Evolutionary conservation across 2,329 filamentous ascomycete species (phyloP).

Genomic region (Calonectria naviculata): DNA sequence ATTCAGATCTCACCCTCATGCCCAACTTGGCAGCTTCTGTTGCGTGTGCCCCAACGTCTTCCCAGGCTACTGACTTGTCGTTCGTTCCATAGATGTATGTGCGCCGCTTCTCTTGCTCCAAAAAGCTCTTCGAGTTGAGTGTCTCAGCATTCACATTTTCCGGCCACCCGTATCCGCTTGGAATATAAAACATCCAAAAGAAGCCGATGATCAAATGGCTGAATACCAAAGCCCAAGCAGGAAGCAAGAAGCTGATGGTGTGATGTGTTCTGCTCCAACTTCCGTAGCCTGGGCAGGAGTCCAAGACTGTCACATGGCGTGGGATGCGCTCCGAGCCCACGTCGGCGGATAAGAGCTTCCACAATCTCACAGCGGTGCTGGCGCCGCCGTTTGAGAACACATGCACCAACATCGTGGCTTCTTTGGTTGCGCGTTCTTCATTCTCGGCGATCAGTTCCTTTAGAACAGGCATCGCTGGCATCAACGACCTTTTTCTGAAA

Average conservation of each 20-base stretch:
- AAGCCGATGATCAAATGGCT: constrained; percentile 47
- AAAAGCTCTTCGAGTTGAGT: constrained; percentile 48
- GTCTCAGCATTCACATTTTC: constrained; percentile 49
- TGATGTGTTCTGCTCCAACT: constrained; percentile 51
- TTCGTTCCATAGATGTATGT: constrained; percentile 64
- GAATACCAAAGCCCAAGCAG: constrained; percentile 46
- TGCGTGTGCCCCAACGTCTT: constrained; percentile 61
- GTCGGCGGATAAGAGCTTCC: constrained; percentile 27
- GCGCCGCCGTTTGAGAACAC: constrained; percentile 66
- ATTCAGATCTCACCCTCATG: constrained; percentile 55
- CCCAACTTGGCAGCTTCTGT: constrained; percentile 52
- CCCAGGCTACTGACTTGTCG: constrained; percentile 59
- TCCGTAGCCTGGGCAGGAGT: constrained; percentile 60
- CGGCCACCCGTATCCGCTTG: constrained; percentile 41
- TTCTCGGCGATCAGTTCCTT: constrained; percentile 40
- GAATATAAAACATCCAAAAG: constrained; percentile 46
- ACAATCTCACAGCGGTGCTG: constrained; percentile 52
- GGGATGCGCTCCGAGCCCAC: constrained; percentile 47
- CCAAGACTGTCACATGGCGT: constrained; percentile 57
- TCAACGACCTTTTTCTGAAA: constrained; percentile 46
- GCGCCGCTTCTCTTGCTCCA: constrained; percentile 54
- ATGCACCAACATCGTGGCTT: constrained; percentile 56
- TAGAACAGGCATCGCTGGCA: constrained; percentile 55
- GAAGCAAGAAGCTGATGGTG: constrained; percentile 51
- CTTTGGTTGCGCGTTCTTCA: constrained; percentile 19